A percentile compares a stretch with the other conserved stretches of the same genome.
Conservation (phyloP, 73 alveolate genomes). For the Symbiodinium pilosum region DNA sequence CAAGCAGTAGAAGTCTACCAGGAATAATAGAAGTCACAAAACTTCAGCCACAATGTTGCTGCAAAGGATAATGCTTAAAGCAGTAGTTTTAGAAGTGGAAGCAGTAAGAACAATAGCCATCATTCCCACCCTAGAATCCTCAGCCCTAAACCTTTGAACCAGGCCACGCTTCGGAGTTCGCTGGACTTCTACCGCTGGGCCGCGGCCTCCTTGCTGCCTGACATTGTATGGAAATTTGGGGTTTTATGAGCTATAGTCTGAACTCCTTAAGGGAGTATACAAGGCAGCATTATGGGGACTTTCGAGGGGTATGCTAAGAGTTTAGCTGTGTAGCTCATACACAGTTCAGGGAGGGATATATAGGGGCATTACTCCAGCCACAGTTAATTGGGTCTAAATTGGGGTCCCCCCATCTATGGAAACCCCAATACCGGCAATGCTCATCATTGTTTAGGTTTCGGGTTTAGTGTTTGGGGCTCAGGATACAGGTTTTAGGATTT, state of each 20-base stretch:
- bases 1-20: not conserved
- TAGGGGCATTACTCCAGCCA: not conserved
- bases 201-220: constrained; percentile 41
- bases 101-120: too few relatives aligned
- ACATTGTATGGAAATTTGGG: not conserved
- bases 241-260: not conserved
- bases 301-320: too few relatives aligned
- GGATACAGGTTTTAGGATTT: not conserved
- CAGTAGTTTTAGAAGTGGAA: not conserved
- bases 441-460: not conserved
- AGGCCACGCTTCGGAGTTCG: constrained; percentile 44
- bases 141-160: not conserved
- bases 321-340: not conserved
- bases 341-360: not conserved
- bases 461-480: not conserved
- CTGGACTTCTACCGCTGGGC: constrained; percentile 83
- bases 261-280: not conserved
- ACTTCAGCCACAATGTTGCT: not conserved
- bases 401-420: too few relatives aligned
- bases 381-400: not conserved
- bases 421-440: too few relatives aligned
- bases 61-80: not conserved
- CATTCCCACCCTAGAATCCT: not conserved
- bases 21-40: not conserved
- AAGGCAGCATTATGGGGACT: too few relatives aligned